Evolutionary conservation across 306 rosid genomes (phyloP).

Genomic region (Heteromeles arbutifolia): DNA sequence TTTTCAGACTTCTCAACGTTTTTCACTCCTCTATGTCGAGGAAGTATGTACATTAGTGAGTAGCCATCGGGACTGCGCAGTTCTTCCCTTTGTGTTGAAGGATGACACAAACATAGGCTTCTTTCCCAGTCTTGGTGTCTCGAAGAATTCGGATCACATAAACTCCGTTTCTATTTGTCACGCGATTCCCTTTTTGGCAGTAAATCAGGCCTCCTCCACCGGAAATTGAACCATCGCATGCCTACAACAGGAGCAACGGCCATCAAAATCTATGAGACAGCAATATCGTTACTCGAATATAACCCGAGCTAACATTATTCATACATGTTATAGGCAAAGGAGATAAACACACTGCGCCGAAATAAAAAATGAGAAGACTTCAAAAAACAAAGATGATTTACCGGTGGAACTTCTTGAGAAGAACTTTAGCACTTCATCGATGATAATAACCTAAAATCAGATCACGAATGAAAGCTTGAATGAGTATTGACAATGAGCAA

Average conservation of each 20-base stretch:
- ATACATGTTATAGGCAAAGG: neutral
- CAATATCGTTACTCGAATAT: neutral
- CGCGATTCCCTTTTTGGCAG: slow-evolving; percentile 71
- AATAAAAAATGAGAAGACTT: slow-evolving; percentile 11
- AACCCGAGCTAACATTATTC: neutral
- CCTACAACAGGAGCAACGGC: slow-evolving; percentile 45
- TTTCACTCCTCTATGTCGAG: neutral
- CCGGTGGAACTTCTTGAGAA: slow-evolving; percentile 76
- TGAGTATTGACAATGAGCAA: neutral
- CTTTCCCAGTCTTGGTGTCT: neutral
- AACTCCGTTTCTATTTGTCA: slow-evolving; percentile 47
- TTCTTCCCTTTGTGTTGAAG: slow-evolving; percentile 1
- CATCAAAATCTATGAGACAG: neutral
- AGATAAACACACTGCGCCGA: neutral
- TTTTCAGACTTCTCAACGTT: neutral
- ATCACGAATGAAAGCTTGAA: neutral
- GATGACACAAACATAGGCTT: neutral
- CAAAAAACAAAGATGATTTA: slow-evolving; percentile 25
- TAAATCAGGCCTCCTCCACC: slow-evolving; percentile 71
- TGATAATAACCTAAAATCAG: slow-evolving; percentile 62
- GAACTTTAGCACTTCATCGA: slow-evolving; percentile 86
- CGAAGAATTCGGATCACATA: slow-evolving; percentile 18
- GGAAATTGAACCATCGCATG: slow-evolving; percentile 52
- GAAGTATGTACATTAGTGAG: neutral
- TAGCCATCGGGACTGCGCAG: neutral